Evolutionary conservation across 2,329 filamentous ascomycete species (phyloP), one percentile per base, ranked within the genome.

Genomic region (Rutstroemia sp.): DNA sequence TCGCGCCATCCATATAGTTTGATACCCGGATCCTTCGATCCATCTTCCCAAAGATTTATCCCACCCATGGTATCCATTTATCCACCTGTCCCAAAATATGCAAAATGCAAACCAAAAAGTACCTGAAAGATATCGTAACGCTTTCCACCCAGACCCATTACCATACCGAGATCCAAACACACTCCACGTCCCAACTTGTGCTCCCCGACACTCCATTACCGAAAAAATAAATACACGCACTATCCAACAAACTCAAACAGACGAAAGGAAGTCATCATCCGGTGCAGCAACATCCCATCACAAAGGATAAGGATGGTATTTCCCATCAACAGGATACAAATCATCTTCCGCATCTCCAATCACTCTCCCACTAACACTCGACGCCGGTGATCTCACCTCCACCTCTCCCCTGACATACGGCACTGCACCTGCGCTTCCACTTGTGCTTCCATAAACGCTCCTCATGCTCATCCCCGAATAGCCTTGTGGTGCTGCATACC

Each of bases 221-320:
- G 30, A 10, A 12, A 34, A 34, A 34, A 34, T 14, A 10, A 34
- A 9, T 12, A 34, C 30, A n/a, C 23, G 14, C 19, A 14, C 45
- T 14, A 27, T 3, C 9, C 12, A 14, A 47, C 19, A 47, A 30
- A 19, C 7, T 17, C 19, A 47, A 47, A 47, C 8, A 47, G 17
- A 47, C n/a, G 25, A 47, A 23, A 25, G 21, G n/a, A 7, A 23
- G 17, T 6, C 21, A 48, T 30, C 10, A 19, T 10, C 30, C 30
- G 19, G 7, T 5, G 25, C 5, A 25, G 21, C 10, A 47, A 14
- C 19, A 47, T 16, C 23, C 39, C 10, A 25, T 19, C 38, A 49
- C 27, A 59, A 30, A 23, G 58, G 58, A 48, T 60, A 55, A n/a
- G 37, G 56, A 57, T 67, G 64, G 56, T 67, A 67, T 23, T 57